Evolutionary conservation across 140 eudicot species (phyloP).

Genomic region (Stevia rebaudiana): DNA sequence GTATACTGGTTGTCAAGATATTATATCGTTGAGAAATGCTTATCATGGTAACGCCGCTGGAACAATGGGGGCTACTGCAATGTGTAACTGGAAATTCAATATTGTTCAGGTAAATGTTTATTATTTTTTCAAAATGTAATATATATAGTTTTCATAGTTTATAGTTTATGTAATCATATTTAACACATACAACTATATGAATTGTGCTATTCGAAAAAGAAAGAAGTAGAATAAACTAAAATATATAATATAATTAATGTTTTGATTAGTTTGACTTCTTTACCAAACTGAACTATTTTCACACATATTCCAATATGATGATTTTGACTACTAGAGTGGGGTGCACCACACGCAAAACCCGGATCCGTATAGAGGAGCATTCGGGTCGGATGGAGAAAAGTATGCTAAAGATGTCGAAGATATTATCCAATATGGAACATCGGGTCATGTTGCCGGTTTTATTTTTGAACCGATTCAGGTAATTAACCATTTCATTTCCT

Average conservation of each 20-base stretch:
- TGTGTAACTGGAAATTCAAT: slow-evolving; percentile 59
- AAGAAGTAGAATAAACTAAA: too few species aligned
- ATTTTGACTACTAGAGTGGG: slow-evolving; percentile 33
- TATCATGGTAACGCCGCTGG: slow-evolving; percentile 77
- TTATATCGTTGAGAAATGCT: slow-evolving; percentile 53
- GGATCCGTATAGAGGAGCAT: slow-evolving; percentile 63
- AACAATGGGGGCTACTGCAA: slow-evolving; percentile 74
- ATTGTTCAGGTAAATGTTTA: slow-evolving; percentile 43
- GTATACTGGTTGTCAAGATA: slow-evolving; percentile 62
- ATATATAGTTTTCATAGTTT: too few species aligned
- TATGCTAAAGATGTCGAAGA: slow-evolving; percentile 65
- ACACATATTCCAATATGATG: not conserved
- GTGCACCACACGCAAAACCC: slow-evolving; percentile 68
- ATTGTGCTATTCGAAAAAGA: too few species aligned
- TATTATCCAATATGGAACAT: slow-evolving; percentile 55
- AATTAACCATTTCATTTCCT: not conserved
- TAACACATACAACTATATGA: too few species aligned
- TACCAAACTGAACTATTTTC: too few species aligned
- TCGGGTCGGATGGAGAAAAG: slow-evolving; percentile 61
- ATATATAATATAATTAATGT: too few species aligned
- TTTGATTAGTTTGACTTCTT: too few species aligned
- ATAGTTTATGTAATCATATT: too few species aligned
- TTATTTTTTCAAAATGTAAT: too few species aligned
- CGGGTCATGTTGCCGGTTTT: slow-evolving; percentile 62
- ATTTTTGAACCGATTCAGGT: slow-evolving; percentile 70